These are phyloP conservation scores for Podila verticillata DNA, from an alignment of 192 early-diverging fungal species.

Conservation along the genomic window DNA sequence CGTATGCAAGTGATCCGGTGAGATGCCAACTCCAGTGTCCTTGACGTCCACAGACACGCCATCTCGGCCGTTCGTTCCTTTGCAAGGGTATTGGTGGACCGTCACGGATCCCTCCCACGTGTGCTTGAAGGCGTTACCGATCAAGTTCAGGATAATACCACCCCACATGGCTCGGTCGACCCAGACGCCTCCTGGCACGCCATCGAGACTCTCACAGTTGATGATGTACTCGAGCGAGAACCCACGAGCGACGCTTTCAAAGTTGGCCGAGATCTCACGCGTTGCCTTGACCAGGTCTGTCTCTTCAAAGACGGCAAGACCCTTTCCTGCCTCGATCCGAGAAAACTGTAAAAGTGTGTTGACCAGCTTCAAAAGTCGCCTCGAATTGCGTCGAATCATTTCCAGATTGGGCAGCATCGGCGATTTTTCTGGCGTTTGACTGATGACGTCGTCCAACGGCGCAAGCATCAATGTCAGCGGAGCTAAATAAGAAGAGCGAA, in stretches of 20 bases:
- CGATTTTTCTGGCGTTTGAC: constrained; percentile 21
- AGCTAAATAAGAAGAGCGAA: constrained; percentile 17
- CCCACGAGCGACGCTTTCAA: constrained; percentile 61
- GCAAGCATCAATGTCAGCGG: constrained; percentile 66
- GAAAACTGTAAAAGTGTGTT: constrained; percentile 66
- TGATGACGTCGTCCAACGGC: constrained; percentile 59
- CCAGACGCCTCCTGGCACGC: constrained; percentile 37
- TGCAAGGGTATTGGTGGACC: constrained; percentile 56
- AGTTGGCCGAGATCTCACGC: constrained; percentile 59
- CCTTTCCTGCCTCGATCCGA: constrained; percentile 62
- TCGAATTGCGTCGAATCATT: constrained; percentile 60
- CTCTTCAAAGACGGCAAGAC: constrained; percentile 59
- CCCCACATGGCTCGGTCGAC: constrained; percentile 71
- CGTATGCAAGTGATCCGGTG: constrained; percentile 50
- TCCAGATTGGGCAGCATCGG: constrained; percentile 31
- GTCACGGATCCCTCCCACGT: constrained; percentile 60
- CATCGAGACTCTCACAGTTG: constrained; percentile 40
- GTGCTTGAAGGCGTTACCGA: constrained; percentile 61
- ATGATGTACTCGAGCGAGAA: constrained; percentile 54
- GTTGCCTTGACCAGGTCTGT: constrained; percentile 60
- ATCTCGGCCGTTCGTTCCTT: constrained; percentile 45
- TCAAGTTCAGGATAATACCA: constrained; percentile 69
- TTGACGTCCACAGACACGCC: constrained; percentile 44
- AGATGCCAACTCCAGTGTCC: constrained; percentile 62
- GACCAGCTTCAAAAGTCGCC: constrained; percentile 64